Conservation (phyloP, 352 stramenopile genomes). For the Pythium dissimile region DNA sequence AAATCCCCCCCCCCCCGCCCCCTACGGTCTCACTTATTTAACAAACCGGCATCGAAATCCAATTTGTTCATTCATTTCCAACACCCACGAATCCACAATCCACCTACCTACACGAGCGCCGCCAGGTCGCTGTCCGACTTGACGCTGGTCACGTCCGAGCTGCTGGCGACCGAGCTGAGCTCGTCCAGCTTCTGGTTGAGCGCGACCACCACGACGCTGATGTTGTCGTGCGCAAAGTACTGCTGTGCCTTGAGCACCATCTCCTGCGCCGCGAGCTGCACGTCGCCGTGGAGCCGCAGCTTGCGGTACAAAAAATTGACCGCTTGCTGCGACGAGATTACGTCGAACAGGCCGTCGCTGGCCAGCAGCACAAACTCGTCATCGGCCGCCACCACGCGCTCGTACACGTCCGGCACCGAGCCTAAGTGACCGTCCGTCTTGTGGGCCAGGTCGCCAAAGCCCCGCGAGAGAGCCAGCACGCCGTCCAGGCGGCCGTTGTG, state of each 20-base stretch:
- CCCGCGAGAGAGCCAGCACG: slow-evolving; percentile 82
- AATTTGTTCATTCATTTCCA: too few relatives aligned
- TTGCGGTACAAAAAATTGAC: slow-evolving; percentile 91
- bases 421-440: slow-evolving; percentile 87
- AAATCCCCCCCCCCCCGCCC: too few relatives aligned
- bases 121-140: not conserved
- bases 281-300: slow-evolving; percentile 82
- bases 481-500: slow-evolving; percentile 88
- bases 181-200: slow-evolving; percentile 56
- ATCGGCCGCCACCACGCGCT: slow-evolving; percentile 47
- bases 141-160: not conserved
- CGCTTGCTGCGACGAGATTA: slow-evolving; percentile 86
- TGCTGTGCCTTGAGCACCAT: slow-evolving; percentile 85
- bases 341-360: slow-evolving; percentile 91
- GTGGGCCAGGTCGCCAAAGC: slow-evolving; percentile 88
- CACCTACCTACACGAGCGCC: not conserved
- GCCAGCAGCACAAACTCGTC: slow-evolving; percentile 90
- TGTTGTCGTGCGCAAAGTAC: slow-evolving; percentile 91
- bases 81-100: too few relatives aligned
- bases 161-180: not conserved
- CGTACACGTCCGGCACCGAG: slow-evolving; percentile 75
- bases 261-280: slow-evolving; percentile 86
- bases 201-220: slow-evolving; percentile 85
- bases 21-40: slow-evolving; percentile 1
- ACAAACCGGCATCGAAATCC: too few relatives aligned